A percentile compares a stretch with the other conserved stretches of the same genome.
These are phyloP conservation scores for Backusella westeae DNA, from an alignment of 192 early-diverging fungal genomes.

Conservation along the genomic window DNA sequence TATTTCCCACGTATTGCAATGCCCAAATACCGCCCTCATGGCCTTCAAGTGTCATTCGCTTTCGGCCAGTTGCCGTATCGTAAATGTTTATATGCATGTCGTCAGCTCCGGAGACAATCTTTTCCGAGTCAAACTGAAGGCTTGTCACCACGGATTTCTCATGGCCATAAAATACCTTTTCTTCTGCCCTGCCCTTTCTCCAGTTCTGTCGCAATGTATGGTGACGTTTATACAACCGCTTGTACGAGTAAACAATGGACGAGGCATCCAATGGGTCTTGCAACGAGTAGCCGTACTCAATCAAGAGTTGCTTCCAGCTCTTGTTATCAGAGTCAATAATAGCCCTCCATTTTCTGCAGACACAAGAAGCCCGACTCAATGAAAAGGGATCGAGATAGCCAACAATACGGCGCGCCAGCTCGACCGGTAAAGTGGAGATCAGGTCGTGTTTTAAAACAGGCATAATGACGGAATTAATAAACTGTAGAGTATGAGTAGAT, in stretches of 20 bases:
- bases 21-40: constrained; percentile 99
- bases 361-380: constrained; percentile 78
- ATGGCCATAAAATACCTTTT: constrained; percentile 61
- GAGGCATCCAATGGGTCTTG: constrained; percentile 12
- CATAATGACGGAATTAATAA: constrained; percentile 85
- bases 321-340: constrained; percentile 71
- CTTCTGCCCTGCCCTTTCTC: constrained; percentile 68
- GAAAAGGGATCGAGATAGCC: constrained; percentile 78
- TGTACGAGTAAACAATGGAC: constrained; percentile 55
- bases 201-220: constrained; percentile 84
- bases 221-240: constrained; percentile 78
- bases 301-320: constrained; percentile 48
- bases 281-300: constrained; percentile 42
- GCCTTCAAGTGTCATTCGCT: constrained; percentile 72
- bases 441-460: constrained; percentile 93
- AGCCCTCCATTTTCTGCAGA: constrained; percentile 74
- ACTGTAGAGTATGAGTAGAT: constrained; percentile 81
- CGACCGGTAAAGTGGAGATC: constrained; percentile 67
- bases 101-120: constrained; percentile 93
- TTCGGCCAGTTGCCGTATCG: constrained; percentile 76
- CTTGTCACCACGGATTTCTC: constrained; percentile 87
- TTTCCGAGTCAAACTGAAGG: constrained; percentile 92
- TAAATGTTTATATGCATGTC: constrained; percentile 93
- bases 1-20: constrained; percentile 82
- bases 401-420: constrained; percentile 76